Percentiles rank a stretch among this genome's conserved stretches.
These are phyloP conservation scores for Panaeolus papilionaceus DNA, from an alignment of 768 basidiomycete genomes.

Conservation along the genomic window DNA sequence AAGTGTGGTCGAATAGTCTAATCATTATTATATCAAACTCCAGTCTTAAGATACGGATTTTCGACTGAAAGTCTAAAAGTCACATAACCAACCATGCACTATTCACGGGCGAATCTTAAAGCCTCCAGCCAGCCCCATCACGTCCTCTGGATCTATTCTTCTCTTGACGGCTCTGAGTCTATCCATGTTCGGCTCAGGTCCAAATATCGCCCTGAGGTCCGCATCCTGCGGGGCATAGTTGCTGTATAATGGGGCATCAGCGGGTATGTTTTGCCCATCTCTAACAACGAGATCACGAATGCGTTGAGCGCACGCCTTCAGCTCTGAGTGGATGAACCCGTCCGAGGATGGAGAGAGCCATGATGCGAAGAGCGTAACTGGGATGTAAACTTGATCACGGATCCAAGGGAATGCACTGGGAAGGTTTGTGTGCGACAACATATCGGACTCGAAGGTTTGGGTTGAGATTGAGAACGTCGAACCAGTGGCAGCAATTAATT, in stretches of 20 bases:
- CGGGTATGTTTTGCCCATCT: slow-evolving; percentile 44
- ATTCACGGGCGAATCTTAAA: slow-evolving; percentile 43
- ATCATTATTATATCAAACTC: too few relatives aligned
- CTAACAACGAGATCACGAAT: slow-evolving; percentile 44
- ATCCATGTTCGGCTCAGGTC: slow-evolving; percentile 44
- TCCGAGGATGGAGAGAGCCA: slow-evolving; percentile 51
- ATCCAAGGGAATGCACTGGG: slow-evolving; percentile 55
- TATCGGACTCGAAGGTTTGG: slow-evolving; percentile 53
- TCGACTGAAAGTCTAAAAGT: too few relatives aligned
- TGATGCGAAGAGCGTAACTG: slow-evolving; percentile 53
- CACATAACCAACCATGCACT: too few relatives aligned
- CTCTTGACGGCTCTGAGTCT: slow-evolving; percentile 46
- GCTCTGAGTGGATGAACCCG: slow-evolving; percentile 45
- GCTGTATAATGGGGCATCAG: slow-evolving; percentile 52
- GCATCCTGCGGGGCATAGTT: slow-evolving; percentile 67
- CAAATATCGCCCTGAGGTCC: slow-evolving; percentile 56
- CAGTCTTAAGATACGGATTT: too few relatives aligned
- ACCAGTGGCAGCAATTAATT: slow-evolving; percentile 28
- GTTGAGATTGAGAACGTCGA: slow-evolving; percentile 51
- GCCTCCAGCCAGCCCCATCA: slow-evolving; percentile 74
- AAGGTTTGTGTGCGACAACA: slow-evolving; percentile 43
- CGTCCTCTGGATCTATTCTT: slow-evolving; percentile 57
- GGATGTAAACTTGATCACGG: slow-evolving; percentile 43
- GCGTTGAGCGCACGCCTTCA: slow-evolving; percentile 43
- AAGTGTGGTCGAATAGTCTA: too few relatives aligned